Base-by-base conservation (phyloP, 148 eudicot species). In the Hydrangea macrophylla region DNA sequence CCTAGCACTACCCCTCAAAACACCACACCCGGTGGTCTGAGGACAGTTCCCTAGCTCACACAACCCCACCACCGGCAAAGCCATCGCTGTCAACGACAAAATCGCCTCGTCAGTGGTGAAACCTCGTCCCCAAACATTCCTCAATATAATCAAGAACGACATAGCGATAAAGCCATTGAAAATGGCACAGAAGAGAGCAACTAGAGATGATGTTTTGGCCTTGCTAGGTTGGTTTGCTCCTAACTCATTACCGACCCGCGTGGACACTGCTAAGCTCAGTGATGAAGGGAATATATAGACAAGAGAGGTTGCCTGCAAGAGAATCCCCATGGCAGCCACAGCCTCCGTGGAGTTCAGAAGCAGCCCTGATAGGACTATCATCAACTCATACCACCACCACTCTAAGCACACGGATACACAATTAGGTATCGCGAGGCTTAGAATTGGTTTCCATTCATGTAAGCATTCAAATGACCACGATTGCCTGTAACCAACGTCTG, bases 351-450 rank as follows among this genome's bases (percentile, higher is more conserved):
- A 68, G 60, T 51, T 13, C 48, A 32, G 3, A 70, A 31, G 6
- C 13, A 48, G 3, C 88, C 83, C n/a, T n/a, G n/a, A 63, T 63
- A 86, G 68, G 13, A 90, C 61, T 1, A 90, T 88, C 94, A 88
- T 82, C 44, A 88, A 66, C 68, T 90, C 94, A n/a, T 90, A 90
- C 84, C 89, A 90, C 94, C 94, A 91, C 94, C 92, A 88, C 44
- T 91, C 94, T 1, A 90, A 60, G 58, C 97, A 90, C 0, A 90
- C 91, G 0, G 89, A 86, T 1, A 79, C 58, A 23, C 94, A 88
- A 25, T 85, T 88, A 0, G 94, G 92, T 7, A 86, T 27, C 3
- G 86, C 88, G 0, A 84, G 81, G 6, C 24, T 35, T n/a, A n/a
- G n/a, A n/a, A n/a, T n/a, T n/a, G n/a, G n/a, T n/a, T n/a, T n/a